Percentiles rank a stretch among this genome's conserved stretches.
phyloP scores from a whole-genome alignment of 1,284 basidiomycete species.

The Veloboletus limbatus region DNA sequence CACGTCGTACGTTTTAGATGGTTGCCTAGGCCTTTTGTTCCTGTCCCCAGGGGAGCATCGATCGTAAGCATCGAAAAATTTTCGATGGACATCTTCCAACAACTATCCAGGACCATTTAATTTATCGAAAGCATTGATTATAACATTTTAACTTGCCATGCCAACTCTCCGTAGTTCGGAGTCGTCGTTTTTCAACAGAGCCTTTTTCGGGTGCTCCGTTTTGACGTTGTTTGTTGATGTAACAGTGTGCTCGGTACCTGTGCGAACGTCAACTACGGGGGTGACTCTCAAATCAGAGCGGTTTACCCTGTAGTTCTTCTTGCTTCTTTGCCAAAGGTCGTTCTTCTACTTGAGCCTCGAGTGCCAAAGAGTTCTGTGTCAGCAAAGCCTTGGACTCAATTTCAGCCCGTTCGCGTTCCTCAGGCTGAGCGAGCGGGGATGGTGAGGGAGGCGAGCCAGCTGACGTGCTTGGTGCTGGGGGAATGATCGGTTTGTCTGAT shows the following conservation, averaged over 20 bases:
- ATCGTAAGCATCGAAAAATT: conserved; percentile 73
- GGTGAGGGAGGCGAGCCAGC: conserved; percentile 19
- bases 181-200: conserved; percentile 87
- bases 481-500: conserved; percentile 20
- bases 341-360: conserved; percentile 83
- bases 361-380: conserved; percentile 61
- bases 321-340: conserved; percentile 88
- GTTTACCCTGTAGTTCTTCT: conserved; percentile 62
- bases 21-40: conserved; percentile 31
- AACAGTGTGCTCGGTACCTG: conserved; percentile 15
- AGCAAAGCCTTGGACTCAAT: conserved; percentile 53
- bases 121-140: background rate
- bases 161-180: conserved; percentile 77
- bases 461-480: conserved; percentile 14
- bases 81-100: conserved; percentile 70
- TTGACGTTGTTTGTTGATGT: conserved; percentile 14
- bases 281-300: conserved; percentile 17
- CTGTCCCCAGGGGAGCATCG: conserved; percentile 38
- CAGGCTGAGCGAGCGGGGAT: conserved; percentile 30
- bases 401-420: conserved; percentile 45
- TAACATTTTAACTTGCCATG: conserved; percentile 46
- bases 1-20: conserved; percentile 50
- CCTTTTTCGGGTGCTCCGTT: conserved; percentile 55
- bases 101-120: conserved; percentile 47
- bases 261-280: conserved; percentile 3